phyloP scores from a whole-genome alignment of 495 filamentous ascomycete genomes.

The Aspergillus campestris region DNA sequence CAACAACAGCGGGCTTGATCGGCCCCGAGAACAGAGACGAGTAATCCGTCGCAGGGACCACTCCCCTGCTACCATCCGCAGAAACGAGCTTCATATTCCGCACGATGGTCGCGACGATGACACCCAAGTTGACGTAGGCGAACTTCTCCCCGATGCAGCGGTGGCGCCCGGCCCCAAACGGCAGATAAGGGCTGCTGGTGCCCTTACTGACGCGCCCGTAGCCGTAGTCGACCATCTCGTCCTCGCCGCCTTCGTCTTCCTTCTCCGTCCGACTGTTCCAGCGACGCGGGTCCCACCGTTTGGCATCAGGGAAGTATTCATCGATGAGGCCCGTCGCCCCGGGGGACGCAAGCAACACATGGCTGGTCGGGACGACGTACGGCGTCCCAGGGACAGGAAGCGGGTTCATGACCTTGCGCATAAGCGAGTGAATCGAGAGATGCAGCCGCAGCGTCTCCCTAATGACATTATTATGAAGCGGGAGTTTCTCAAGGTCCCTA shows the following conservation, averaged over 20 bases:
- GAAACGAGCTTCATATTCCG: constrained; percentile 68
- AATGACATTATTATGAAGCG: constrained; percentile 61
- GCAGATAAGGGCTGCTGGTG: constrained; percentile 76
- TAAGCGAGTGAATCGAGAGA: constrained; percentile 75
- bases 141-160: constrained; percentile 97
- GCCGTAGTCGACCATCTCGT: constrained; percentile 77
- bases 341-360: constrained; percentile 73
- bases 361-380: constrained; percentile 66
- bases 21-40: constrained; percentile 49
- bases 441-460: constrained; percentile 77
- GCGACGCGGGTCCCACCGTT: constrained; percentile 77
- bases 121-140: constrained; percentile 83
- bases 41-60: constrained; percentile 75
- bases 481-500: constrained; percentile 58
- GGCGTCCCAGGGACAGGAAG: constrained; percentile 71
- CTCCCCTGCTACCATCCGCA: constrained; percentile 53
- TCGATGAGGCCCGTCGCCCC: constrained; percentile 63
- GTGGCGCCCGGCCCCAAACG: constrained; percentile 90
- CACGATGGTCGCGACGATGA: constrained; percentile 74
- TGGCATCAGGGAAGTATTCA: constrained; percentile 72
- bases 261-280: constrained; percentile 58
- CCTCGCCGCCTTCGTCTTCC: constrained; percentile 52
- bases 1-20: constrained; percentile 52
- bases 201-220: constrained; percentile 92
- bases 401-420: constrained; percentile 75